A percentile compares a stretch with the other conserved stretches of the same genome.
Conservation (phyloP, 352 stramenopile genomes). For the Pythium utonaiense region DNA sequence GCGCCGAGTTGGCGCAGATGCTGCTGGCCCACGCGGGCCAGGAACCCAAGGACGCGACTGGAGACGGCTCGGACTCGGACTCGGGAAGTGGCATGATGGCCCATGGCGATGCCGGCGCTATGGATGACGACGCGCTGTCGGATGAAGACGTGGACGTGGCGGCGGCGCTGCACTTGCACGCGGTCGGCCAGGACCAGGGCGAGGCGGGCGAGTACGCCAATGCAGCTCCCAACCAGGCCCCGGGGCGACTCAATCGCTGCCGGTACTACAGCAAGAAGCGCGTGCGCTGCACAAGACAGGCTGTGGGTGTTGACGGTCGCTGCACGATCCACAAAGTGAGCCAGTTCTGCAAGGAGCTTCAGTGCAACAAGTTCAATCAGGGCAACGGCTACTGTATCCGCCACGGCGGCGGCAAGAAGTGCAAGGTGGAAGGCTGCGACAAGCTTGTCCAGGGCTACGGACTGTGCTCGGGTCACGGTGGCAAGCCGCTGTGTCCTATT, state of each 20-base stretch:
- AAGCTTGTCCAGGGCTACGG: conserved; percentile 84
- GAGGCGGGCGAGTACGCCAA: conserved; percentile 4
- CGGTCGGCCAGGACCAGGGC: conserved; percentile 2
- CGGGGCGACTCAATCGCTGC: conserved; percentile 35
- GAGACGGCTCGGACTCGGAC: conserved; percentile 19
- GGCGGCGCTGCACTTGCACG: conserved; percentile 23
- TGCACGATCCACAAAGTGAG: conserved; percentile 82
- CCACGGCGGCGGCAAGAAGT: conserved; percentile 83
- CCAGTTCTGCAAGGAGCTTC: conserved; percentile 77
- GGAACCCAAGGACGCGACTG: conserved; percentile 19
- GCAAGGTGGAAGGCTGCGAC: conserved; percentile 70
- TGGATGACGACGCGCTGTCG: conserved; percentile 10
- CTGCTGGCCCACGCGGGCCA: conserved; percentile 67
- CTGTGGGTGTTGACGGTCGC: conserved; percentile 68
- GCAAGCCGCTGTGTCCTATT: conserved; percentile 71
- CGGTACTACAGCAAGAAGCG: conserved; percentile 75
- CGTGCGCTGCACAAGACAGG: conserved; percentile 52
- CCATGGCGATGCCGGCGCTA: conserved; percentile 3
- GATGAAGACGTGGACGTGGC: conserved; percentile 20
- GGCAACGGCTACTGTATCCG: conserved; percentile 84
- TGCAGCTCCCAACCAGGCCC: neutral
- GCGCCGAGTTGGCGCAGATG: conserved; percentile 67
- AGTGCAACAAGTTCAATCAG: conserved; percentile 85
- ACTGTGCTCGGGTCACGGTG: conserved; percentile 81
- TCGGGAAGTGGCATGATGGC: conserved; percentile 6